Evolutionary conservation across 768 basidiomycete genomes (phyloP), one percentile per base, ranked within the genome.

Genomic region (Lactarius pseudohatsudake): DNA sequence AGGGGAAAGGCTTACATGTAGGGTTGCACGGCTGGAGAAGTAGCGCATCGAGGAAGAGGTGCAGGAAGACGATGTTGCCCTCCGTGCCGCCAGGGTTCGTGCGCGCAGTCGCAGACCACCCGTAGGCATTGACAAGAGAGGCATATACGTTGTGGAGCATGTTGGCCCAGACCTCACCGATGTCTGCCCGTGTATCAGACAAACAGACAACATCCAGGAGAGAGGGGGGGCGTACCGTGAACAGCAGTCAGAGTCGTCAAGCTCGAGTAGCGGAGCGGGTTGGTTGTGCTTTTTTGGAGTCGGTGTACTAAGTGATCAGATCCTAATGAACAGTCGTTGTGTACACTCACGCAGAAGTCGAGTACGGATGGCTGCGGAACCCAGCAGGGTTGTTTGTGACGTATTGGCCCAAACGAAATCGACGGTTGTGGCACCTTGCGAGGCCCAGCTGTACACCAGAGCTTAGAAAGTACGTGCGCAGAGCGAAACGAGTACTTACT

Each of bases 111-210:
- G 65, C 62, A 4, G 76, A 75, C 69, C 68, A 76, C 53, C 73
- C 74, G 68, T 75, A 70, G 8, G 53, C 58, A 22, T 55, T 64
- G 34, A 77, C 72, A 16, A 78, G 74, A 8, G 71, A 72, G 16
- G 75, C 75, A 61, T 77, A 74, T 18, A 78, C 75, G 58, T 78
- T 76, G 72, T 76, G 73, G 30, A 82, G 76, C 50, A 81, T 75
- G 70, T 81, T 79, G 30, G 81, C 81, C 81, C 81, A 82, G 63
- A 88, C 81, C 72, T 88, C 86, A 47, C 87, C 87, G 64, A 87
- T 85, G 59, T 72, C 79, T 79, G 61, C 30, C 18, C 30, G 2
- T 20, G 55, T 30, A 8, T 54, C 63, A 36, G 38, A 40, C 38
- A 3, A 61, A 20, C 32, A 36, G 45, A n/a, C 32, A 4, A 22